Evolutionary conservation across 192 early-diverging fungal species (phyloP).

Genomic region (Coemansia sp.): DNA sequence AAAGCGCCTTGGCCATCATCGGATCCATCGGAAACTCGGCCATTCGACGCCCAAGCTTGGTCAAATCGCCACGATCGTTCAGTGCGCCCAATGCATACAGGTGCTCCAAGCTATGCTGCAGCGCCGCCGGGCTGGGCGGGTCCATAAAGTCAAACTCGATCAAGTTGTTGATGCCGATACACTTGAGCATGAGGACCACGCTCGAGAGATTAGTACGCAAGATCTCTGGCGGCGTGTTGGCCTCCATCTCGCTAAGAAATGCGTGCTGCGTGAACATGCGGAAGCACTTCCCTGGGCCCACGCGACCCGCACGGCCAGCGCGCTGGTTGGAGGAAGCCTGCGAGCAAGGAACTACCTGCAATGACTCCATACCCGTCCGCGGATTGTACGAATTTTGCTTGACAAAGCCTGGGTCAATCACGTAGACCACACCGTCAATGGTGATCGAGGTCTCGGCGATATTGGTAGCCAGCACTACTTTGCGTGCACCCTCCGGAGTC

Average conservation of each 20-base stretch:
- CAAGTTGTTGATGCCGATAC: constrained; percentile 95
- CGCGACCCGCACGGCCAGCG: constrained; percentile 91
- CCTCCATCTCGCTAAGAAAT: constrained; percentile 90
- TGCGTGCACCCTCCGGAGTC: constrained; percentile 88
- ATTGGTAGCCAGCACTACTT: constrained; percentile 97
- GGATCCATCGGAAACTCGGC: constrained; percentile 98
- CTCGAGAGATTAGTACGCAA: constrained; percentile 91
- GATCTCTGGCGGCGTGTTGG: constrained; percentile 95
- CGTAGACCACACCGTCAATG: constrained; percentile 93
- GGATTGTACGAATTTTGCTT: constrained; percentile 97
- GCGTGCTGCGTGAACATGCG: constrained; percentile 92
- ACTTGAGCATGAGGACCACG: constrained; percentile 89
- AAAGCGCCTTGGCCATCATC: constrained; percentile 87
- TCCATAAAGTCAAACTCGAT: constrained; percentile 99
- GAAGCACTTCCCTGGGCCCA: constrained; percentile 97
- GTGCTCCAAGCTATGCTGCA: constrained; percentile 90
- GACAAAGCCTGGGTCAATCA: constrained; percentile 97
- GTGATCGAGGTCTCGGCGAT: constrained; percentile 99
- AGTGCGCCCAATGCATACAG: constrained; percentile 90
- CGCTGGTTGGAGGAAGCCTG: constrained; percentile 94
- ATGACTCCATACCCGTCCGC: constrained; percentile 92
- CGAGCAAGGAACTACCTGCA: constrained; percentile 94
- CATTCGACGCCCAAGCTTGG: constrained; percentile 95
- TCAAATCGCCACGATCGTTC: constrained; percentile 89
- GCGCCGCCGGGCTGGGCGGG: constrained; percentile 87